Conservation (phyloP, 345 rosid species). For the Cardiospermum halicacabum region DNA sequence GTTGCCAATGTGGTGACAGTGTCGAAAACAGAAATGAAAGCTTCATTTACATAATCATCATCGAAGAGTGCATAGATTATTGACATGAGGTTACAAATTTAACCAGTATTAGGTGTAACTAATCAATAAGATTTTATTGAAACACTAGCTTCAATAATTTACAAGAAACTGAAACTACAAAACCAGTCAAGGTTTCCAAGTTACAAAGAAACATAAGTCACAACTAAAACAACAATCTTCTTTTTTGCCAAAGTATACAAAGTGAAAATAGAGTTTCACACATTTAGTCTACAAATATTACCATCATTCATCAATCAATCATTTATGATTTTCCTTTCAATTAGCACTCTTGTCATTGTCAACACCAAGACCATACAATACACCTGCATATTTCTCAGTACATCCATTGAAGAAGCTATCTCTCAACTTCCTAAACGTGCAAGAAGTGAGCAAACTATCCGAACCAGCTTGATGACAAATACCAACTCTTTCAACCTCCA, state of each 20-base stretch:
- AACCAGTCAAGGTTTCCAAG: constrained; percentile 51
- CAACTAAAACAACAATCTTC: constrained; percentile 54
- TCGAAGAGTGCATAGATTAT: too few relatives aligned
- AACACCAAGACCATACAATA: constrained; percentile 83
- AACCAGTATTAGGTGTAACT: too few relatives aligned
- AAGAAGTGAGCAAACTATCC: constrained; percentile 83
- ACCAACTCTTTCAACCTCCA: constrained; percentile 88
- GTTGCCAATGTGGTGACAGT: too few relatives aligned
- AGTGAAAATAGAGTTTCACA: constrained; percentile 44
- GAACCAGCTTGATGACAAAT: constrained; percentile 88
- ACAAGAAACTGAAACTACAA: constrained; percentile 60
- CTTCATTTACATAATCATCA: too few relatives aligned
- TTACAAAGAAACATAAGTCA: constrained; percentile 43
- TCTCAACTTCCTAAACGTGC: constrained; percentile 82
- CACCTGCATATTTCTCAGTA: constrained; percentile 69
- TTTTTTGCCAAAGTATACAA: constrained; percentile 63
- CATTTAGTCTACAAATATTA: constrained; percentile 60
- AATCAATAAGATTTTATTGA: constrained; percentile 42
- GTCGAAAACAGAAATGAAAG: too few relatives aligned
- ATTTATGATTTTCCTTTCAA: constrained; percentile 37
- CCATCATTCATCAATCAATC: constrained; percentile 31
- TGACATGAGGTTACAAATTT: too few relatives aligned
- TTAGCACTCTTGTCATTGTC: constrained; percentile 65
- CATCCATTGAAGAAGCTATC: constrained; percentile 71
- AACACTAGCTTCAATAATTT: constrained; percentile 63